Conservation (phyloP, 805 yeast genomes). For the Yamadazyma sp. region DNA sequence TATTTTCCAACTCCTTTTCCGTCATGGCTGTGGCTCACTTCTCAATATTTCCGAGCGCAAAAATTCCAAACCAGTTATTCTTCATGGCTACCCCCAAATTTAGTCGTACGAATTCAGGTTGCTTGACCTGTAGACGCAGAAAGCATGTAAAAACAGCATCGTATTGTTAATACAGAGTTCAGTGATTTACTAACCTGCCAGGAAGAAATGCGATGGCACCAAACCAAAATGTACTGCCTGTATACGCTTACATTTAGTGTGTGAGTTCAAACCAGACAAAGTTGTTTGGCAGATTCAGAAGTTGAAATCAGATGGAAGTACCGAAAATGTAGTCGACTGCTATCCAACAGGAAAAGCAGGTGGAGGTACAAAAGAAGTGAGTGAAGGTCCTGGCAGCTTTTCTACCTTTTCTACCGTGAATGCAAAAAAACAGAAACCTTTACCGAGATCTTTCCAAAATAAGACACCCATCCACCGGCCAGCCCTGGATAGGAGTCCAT, state of each 20-base stretch:
- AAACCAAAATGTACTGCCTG: conserved; percentile 8
- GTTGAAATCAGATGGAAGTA: conserved; percentile 6
- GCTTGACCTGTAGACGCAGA: conserved; percentile 53
- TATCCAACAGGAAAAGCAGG: not conserved
- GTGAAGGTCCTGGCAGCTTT: not conserved
- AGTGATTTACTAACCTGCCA: conserved; percentile 71
- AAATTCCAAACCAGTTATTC: too few species aligned
- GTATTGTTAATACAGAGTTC: too few species aligned
- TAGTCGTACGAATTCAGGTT: conserved; percentile 51
- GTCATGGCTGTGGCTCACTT: too few species aligned
- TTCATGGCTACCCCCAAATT: too few species aligned
- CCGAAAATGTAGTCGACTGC: not conserved
- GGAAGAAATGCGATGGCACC: conserved; percentile 50
- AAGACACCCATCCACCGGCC: too few species aligned
- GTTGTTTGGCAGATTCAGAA: conserved; percentile 7
- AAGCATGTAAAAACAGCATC: too few species aligned
- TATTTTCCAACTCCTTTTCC: too few species aligned
- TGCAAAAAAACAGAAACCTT: too few species aligned
- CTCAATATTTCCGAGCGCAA: too few species aligned
- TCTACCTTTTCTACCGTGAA: too few species aligned
- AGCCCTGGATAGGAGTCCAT: too few species aligned
- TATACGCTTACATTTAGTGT: conserved; percentile 1
- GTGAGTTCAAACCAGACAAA: conserved; percentile 1
- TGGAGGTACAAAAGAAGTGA: not conserved
- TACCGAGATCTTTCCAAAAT: too few species aligned